Evolutionary conservation across 768 basidiomycete species (phyloP), one percentile per base, ranked within the genome.

Genomic region (Serpula lacrymans): DNA sequence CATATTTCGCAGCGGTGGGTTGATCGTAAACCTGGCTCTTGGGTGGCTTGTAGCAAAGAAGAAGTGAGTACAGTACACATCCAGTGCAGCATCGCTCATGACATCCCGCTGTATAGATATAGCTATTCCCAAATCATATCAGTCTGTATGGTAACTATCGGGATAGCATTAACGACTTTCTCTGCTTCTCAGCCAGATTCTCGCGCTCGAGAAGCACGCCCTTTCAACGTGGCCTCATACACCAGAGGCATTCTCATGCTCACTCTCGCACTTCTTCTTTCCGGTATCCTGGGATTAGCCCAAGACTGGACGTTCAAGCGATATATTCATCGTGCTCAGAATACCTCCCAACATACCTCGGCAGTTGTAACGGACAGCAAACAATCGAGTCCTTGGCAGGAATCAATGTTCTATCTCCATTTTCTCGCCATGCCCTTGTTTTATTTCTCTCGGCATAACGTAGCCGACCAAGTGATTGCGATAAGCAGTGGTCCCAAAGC

Each of bases 331-430:
- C 70, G 32, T 41, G 30, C 39, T 46, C 57, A 38, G 42, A 41
- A 25, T 45, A 52, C 37, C 6, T 55, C 43, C 18, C 43, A 9
- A 37, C 2, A 17, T 10, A n/a, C 30, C 21, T 29, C 28, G 14
- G 10, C 28, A 29, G 28, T 14, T 29, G 10, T 29, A 10, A 14
- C 14, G 28, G 41, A 50, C 37, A 48, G 50, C 1, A 25, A 28
- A n/a, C 29, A 43, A n/a, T 49, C 50, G 30, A 50, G 61, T 0
- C 59, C 77, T 31, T 96, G 93, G 93, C 79, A 85, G 54, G 93
- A 96, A 63, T 83, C 80, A 36, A 80, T 97, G 77, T 97, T 95
- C 67, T 97, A 92, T 66, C 72, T 88, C 16, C 89, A 92, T 61
- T 78, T 83, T 53, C 75, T 91, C 39, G 77, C 82, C 10, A 70